Evolutionary conservation across 768 basidiomycete species (phyloP).

Genomic region (Lentinus tigrinus): DNA sequence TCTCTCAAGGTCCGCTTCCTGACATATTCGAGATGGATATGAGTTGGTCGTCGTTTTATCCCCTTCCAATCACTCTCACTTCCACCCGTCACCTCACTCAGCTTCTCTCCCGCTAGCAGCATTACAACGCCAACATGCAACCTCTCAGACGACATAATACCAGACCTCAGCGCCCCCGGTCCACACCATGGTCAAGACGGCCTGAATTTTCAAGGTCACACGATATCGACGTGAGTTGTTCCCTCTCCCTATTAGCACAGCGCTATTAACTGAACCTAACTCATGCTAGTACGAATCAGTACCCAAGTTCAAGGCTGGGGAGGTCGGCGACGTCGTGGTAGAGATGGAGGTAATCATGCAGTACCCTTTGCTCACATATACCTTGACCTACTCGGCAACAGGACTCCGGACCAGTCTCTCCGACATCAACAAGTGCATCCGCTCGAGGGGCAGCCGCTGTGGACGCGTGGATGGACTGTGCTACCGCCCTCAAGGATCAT

Average conservation of each 20-base stretch:
- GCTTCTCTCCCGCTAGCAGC: too few species aligned
- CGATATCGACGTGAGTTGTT: background rate
- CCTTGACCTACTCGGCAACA: background rate
- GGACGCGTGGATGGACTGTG: constrained; percentile 15
- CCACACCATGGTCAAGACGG: background rate
- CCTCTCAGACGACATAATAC: background rate
- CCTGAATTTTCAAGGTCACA: background rate
- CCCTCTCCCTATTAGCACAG: background rate
- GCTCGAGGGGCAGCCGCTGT: background rate
- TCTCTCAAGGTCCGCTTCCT: too few species aligned
- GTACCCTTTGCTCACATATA: too few species aligned
- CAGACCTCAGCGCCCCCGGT: background rate
- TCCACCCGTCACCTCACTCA: background rate
- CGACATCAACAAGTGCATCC: background rate
- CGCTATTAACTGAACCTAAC: background rate
- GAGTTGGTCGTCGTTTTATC: too few species aligned
- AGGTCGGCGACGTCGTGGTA: background rate
- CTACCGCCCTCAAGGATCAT: constrained; percentile 16
- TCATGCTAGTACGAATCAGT: background rate
- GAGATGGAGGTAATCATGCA: background rate
- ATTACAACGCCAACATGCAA: background rate
- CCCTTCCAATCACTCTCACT: background rate
- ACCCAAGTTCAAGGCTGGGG: background rate
- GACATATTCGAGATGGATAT: too few species aligned
- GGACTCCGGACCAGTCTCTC: background rate